These are phyloP conservation scores for Lomentospora prolificans DNA, from an alignment of 2,329 filamentous ascomycete species.

Conservation along the genomic window DNA sequence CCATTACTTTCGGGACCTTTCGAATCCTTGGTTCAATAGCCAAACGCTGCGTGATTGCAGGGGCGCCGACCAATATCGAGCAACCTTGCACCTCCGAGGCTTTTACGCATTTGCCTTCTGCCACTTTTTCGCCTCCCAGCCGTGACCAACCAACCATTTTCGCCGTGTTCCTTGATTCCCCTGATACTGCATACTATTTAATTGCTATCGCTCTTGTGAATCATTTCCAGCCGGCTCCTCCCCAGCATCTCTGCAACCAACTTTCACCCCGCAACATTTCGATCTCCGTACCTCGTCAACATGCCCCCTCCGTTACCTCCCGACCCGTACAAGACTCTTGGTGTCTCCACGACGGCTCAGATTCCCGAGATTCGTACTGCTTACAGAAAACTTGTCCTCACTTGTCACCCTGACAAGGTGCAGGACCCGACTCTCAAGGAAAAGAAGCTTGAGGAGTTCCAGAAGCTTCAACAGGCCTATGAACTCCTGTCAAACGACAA, in stretches of 20 bases:
- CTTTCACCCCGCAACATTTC: background rate
- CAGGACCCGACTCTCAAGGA: constrained; percentile 67
- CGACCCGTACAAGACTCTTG: constrained; percentile 74
- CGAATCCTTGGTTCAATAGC: background rate
- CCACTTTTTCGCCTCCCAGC: background rate
- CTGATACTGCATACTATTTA: constrained; percentile 1
- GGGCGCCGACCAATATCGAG: background rate
- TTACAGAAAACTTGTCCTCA: constrained; percentile 77
- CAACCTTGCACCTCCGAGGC: background rate
- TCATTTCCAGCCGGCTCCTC: background rate
- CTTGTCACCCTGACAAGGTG: constrained; percentile 87
- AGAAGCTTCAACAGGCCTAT: constrained; percentile 86
- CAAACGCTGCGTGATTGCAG: background rate
- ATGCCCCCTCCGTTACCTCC: constrained; percentile 42
- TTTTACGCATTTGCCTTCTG: background rate
- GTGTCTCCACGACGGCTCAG: constrained; percentile 63
- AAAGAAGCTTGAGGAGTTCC: constrained; percentile 77
- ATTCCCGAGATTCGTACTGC: constrained; percentile 64
- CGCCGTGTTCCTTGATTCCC: background rate
- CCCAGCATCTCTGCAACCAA: background rate
- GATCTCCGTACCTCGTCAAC: constrained; percentile 14
- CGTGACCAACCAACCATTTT: background rate
- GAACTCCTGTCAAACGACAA: constrained; percentile 75
- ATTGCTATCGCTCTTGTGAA: constrained; percentile 1
- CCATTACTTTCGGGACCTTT: background rate